Base-by-base conservation (phyloP, 2,329 filamentous ascomycete genomes). In the Fusarium sp. region DNA sequence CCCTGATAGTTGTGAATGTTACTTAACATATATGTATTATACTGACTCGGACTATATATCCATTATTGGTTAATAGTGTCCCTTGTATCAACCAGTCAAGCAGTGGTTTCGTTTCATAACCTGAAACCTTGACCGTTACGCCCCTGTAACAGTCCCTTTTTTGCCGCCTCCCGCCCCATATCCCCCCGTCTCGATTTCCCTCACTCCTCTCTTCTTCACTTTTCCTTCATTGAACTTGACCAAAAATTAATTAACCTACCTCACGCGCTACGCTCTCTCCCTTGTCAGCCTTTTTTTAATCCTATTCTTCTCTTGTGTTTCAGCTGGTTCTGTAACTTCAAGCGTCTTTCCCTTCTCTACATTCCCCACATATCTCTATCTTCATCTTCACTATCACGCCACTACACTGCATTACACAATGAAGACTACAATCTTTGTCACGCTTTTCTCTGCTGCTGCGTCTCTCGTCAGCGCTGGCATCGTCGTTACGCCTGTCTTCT, bases 401-500 rank as follows among this genome's bases (percentile, higher is more conserved):
- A 59, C 45, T 30, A 16, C 50, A 76, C 58, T 18, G 79, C 32
- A 59, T 37, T 30, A 16, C 50, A 76, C 58, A n/a, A 80, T 79
- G 78, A 78, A 76, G 72, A 69, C 72, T 12, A 32, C 75, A 2
- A 34, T 77, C 21, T 48, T 72, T 54, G 60, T 80, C 20, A 75
- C 82, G 20, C 62, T 85, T 60, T 63, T 86, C 47, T 82, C 83
- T 56, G 77, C 82, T 28, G 81, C 80, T 73, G 79, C 80, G 51
- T 83, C 85, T 5, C 74, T 86, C 51, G 85, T 76, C 73, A 83
- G 79, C 68, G 87, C 87, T 28, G 86, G 83, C 58, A 81, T 89
- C 50, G 85, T 89, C 74, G 84, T 86, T 74, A 87, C 85, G 6
- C 87, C 87, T 53, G 82, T 89, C 69, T 78, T 76, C 43, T 63